A percentile compares a stretch with the other conserved stretches of the same genome.
Conservation (phyloP, 768 basidiomycete genomes). For the Symmetrospora coprosmae region DNA sequence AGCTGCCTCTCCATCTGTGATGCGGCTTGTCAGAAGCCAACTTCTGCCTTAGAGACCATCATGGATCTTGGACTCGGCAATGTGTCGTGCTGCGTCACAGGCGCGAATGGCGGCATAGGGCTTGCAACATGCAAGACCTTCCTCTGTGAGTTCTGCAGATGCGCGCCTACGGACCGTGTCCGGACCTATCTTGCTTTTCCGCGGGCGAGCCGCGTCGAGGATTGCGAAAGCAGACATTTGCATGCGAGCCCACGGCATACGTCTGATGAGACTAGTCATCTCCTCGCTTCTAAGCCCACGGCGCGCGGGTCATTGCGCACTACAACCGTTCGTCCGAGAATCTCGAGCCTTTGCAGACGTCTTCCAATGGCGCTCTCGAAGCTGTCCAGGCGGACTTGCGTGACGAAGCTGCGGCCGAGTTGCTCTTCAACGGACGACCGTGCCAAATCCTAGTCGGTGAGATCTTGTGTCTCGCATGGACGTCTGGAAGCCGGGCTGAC, state of each 20-base stretch:
- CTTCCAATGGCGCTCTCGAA: slow-evolving; percentile 36
- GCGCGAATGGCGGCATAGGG: slow-evolving; percentile 64
- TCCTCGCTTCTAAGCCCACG: slow-evolving; percentile 45
- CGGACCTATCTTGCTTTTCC: no score
- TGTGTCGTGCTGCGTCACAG: slow-evolving; percentile 42
- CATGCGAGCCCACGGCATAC: neutral
- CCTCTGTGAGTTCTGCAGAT: slow-evolving; percentile 41
- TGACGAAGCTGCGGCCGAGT: slow-evolving; percentile 45
- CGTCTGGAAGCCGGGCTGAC: slow-evolving; percentile 13
- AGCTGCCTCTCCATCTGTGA: no score
- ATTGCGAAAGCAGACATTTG: no score
- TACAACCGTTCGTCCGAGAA: slow-evolving; percentile 43
- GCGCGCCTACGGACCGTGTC: neutral
- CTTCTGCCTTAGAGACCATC: no score
- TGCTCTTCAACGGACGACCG: slow-evolving; percentile 40
- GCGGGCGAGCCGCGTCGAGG: no score
- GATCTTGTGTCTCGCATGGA: slow-evolving; percentile 31
- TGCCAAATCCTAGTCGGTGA: slow-evolving; percentile 14
- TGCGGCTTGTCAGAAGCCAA: no score
- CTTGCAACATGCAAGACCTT: slow-evolving; percentile 49
- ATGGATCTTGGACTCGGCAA: no score
- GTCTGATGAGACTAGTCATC: neutral
- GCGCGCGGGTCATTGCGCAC: slow-evolving; percentile 57
- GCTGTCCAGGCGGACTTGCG: slow-evolving; percentile 49
- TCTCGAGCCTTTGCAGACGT: slow-evolving; percentile 41